These are phyloP conservation scores for Podaxis pistillaris DNA, from an alignment of 768 basidiomycete species.

Conservation along the genomic window DNA sequence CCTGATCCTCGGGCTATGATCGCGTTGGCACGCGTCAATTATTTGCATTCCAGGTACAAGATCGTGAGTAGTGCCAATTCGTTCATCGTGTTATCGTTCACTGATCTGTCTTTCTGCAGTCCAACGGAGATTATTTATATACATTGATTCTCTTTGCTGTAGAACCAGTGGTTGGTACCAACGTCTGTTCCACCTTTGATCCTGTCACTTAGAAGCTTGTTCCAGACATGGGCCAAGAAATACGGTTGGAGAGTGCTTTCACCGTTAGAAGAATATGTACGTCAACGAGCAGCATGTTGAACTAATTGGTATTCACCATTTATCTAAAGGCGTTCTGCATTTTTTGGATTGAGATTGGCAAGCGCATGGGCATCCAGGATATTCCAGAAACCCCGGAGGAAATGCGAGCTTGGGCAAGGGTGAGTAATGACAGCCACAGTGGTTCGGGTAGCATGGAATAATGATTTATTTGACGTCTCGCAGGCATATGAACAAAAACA, in stretches of 20 bases:
- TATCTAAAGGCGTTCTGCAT: conserved; percentile 34
- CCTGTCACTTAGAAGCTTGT: not conserved
- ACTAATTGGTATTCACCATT: not conserved
- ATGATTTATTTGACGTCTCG: not conserved
- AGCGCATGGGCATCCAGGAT: conserved; percentile 44
- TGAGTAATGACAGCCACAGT: conserved; percentile 17
- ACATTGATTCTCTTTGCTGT: conserved; percentile 30
- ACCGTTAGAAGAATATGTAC: conserved; percentile 32
- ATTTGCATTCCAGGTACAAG: conserved; percentile 35
- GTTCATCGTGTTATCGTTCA: not conserved
- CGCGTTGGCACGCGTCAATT: conserved; percentile 37
- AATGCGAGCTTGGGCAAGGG: conserved; percentile 38
- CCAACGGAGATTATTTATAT: conserved; percentile 32
- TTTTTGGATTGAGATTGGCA: conserved; percentile 46
- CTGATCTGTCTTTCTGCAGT: conserved; percentile 15
- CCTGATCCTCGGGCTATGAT: conserved; percentile 34
- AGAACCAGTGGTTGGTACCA: conserved; percentile 22
- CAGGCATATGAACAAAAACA: conserved; percentile 40
- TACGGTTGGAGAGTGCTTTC: conserved; percentile 27
- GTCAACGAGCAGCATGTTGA: not conserved
- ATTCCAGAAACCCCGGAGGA: conserved; percentile 41
- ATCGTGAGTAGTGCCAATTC: conserved; percentile 28
- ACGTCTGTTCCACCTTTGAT: not conserved
- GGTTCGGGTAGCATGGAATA: not conserved
- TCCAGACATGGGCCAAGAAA: conserved; percentile 12